A percentile compares a stretch with the other conserved stretches of the same genome.
Evolutionary conservation across 495 filamentous ascomycete genomes (phyloP).

Genomic region (Cetradonia linearis): DNA sequence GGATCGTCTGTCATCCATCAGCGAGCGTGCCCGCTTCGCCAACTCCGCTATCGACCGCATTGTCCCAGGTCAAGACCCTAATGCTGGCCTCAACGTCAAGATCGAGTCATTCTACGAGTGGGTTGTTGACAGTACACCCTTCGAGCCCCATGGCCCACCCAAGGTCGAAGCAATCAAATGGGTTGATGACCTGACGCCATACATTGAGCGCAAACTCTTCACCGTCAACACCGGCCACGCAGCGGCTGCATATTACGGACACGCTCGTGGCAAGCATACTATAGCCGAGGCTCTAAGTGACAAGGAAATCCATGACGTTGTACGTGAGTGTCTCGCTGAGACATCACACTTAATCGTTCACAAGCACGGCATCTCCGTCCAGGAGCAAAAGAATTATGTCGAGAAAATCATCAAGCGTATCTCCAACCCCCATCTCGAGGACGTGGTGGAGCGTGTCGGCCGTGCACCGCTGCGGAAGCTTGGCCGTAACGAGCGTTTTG

Average conservation of each 20-base stretch:
- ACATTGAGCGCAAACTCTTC: constrained; percentile 98
- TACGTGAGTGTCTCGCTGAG: constrained; percentile 65
- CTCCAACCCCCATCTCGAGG: constrained; percentile 87
- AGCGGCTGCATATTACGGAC: constrained; percentile 92
- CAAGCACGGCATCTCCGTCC: constrained; percentile 68
- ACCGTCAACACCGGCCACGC: constrained; percentile 98
- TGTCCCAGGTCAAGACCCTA: constrained; percentile 73
- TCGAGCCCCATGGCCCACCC: constrained; percentile 53
- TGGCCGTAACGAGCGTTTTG: constrained; percentile 84
- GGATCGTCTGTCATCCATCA: constrained; percentile 48
- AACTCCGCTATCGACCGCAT: constrained; percentile 98
- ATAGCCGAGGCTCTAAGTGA: constrained; percentile 76
- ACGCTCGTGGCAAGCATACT: constrained; percentile 67
- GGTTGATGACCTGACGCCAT: constrained; percentile 83
- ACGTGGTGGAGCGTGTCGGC: constrained; percentile 88
- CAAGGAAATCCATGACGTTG: constrained; percentile 57
- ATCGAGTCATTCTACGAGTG: constrained; percentile 99
- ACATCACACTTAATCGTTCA: constrained; percentile 72
- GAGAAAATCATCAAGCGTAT: constrained; percentile 86
- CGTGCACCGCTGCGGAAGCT: constrained; percentile 91
- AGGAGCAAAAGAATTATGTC: constrained; percentile 82
- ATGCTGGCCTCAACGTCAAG: constrained; percentile 75
- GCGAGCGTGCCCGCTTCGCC: constrained; percentile 67
- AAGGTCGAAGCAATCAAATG: constrained; percentile 80
- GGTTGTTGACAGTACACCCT: constrained; percentile 83